Evolutionary conservation across 768 basidiomycete genomes (phyloP).

Genomic region (Trametes coccinea): DNA sequence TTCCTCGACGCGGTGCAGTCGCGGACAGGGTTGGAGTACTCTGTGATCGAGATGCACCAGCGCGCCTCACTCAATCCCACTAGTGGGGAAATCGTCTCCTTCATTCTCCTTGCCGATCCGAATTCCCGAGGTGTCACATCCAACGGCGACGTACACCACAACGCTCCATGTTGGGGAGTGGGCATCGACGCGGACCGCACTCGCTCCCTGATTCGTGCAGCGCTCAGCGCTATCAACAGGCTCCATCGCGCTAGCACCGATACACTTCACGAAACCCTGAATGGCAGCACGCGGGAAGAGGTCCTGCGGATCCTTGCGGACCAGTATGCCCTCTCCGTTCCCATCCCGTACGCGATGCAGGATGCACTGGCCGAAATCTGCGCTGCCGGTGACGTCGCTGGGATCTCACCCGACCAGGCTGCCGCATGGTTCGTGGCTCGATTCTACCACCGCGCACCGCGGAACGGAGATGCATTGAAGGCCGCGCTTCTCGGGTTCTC

Average conservation of each 20-base stretch:
- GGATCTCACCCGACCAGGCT: not conserved
- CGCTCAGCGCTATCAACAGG: too few relatives aligned
- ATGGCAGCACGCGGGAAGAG: not conserved
- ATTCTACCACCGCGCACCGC: constrained; percentile 1
- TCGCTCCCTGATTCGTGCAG: too few relatives aligned
- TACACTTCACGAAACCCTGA: too few relatives aligned
- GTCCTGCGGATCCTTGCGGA: constrained; percentile 4
- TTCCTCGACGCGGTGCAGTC: constrained; percentile 57
- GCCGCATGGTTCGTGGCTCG: constrained; percentile 6
- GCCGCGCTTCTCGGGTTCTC: not conserved
- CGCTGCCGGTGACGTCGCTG: not conserved
- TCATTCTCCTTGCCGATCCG: constrained; percentile 3
- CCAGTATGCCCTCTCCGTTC: not conserved
- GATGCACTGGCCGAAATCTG: not conserved
- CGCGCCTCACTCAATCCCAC: constrained; percentile 82
- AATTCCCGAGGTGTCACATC: too few relatives aligned
- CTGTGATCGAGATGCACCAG: constrained; percentile 76
- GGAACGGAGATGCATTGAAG: not conserved
- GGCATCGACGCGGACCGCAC: too few relatives aligned
- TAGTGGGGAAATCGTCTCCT: not conserved
- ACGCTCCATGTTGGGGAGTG: too few relatives aligned
- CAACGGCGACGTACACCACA: too few relatives aligned
- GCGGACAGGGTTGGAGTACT: constrained; percentile 62
- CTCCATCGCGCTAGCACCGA: too few relatives aligned
- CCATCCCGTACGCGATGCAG: constrained; percentile 1